Base-by-base conservation (phyloP, 2,329 filamentous ascomycete species). In the Arthrinium puccinioides region DNA sequence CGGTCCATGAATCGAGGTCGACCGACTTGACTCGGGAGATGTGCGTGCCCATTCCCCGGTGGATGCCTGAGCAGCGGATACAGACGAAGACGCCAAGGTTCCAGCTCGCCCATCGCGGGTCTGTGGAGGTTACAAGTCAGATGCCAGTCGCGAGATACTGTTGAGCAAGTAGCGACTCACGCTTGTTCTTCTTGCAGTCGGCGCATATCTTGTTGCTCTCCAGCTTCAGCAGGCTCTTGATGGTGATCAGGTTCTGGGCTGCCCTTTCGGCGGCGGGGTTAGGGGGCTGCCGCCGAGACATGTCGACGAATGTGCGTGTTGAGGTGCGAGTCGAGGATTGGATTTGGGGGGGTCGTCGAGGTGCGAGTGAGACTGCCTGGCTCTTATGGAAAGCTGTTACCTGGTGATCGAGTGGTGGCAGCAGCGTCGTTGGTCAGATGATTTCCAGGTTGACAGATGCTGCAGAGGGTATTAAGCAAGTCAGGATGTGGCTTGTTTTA, bases 71-170 rank as follows among this genome's bases (percentile, higher is more conserved):
- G 66, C 92, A 98, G 59, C 89, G 84, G 60, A 98, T 98, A 71
- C 92, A 98, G 56, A 98, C 72, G 60, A 98, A 98, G 56, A 98
- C 81, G 52, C 92, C 92, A 38, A 98, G 67, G 61, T 98, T 98
- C 92, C 92, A 98, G 58, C 88, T 96, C 21, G 92, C 92, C 92
- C 92, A 98, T 84, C 92, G 79, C 43, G 92, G 92, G 68, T 96
- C 87, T 94, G 58, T 27, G 26, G 33, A n/a, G n/a, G 21, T 36
- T 15, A 38, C 32, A 28, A 27, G 37, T 18, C 36, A 30, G 14
- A 37, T 31, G 19, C n/a, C n/a, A 36, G n/a, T 23, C 21, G 23
- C 25, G 13, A 19, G 26, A 16, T 40, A 15, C 14, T 11, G 31
- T 21, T n/a, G 21, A 10, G 16, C 9, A 16, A 21, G 20, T 20